A percentile compares a stretch with the other conserved stretches of the same genome.
Evolutionary conservation across 495 filamentous ascomycete species (phyloP).

Genomic region (Neurospora terricola): DNA sequence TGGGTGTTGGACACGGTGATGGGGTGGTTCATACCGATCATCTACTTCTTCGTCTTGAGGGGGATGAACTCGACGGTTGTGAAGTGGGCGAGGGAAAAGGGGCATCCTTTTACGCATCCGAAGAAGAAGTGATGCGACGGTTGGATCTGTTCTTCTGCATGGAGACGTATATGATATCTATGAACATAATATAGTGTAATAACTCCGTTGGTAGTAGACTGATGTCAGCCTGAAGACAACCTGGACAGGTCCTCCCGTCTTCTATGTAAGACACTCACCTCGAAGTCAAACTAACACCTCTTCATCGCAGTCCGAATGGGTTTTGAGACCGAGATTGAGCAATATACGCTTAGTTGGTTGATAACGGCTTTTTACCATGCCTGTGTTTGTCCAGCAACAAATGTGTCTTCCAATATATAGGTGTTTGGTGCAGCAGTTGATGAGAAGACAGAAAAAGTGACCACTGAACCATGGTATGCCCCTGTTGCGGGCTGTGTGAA

Average conservation of each 20-base stretch:
- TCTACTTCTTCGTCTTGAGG: conserved; percentile 51
- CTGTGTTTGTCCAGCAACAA: too few species aligned
- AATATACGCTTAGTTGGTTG: too few species aligned
- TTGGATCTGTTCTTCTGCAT: background rate
- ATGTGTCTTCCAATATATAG: too few species aligned
- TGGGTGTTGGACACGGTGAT: conserved; percentile 53
- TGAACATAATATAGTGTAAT: background rate
- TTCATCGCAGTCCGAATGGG: background rate
- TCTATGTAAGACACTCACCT: background rate
- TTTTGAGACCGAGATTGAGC: background rate
- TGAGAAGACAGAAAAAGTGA: too few species aligned
- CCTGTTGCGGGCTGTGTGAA: background rate
- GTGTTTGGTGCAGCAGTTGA: too few species aligned
- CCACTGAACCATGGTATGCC: too few species aligned
- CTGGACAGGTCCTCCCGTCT: background rate
- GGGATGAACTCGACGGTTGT: conserved; percentile 51
- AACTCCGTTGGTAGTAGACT: background rate
- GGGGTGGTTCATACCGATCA: conserved; percentile 42
- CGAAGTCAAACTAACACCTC: background rate
- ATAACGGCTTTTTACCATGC: too few species aligned
- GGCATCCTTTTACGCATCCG: conserved; percentile 34
- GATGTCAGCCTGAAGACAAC: background rate
- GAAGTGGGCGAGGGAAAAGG: conserved; percentile 49
- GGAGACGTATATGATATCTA: background rate
- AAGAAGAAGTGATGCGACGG: conserved; percentile 13